Evolutionary conservation across 352 stramenopile genomes (phyloP).

Genomic region (Phytophthora rubi): DNA sequence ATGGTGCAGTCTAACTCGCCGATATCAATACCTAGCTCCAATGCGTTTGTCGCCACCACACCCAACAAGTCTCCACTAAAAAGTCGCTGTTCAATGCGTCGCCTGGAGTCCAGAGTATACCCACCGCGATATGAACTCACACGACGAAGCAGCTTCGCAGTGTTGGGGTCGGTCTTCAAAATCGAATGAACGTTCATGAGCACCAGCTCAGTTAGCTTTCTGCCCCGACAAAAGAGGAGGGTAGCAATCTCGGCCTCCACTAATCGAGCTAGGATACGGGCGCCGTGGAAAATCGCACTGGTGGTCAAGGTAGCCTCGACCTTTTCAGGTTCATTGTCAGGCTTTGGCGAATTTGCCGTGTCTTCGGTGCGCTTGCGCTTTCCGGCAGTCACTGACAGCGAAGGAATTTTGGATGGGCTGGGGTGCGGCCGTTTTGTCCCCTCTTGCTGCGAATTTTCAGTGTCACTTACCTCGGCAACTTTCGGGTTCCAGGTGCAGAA

Average conservation of each 20-base stretch:
- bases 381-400: background rate
- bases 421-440: background rate
- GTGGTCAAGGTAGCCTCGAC: slow-evolving; percentile 30
- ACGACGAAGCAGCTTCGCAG: slow-evolving; percentile 31
- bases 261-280: slow-evolving; percentile 91
- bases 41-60: slow-evolving; percentile 96
- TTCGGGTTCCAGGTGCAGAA: slow-evolving; percentile 97
- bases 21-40: slow-evolving; percentile 98
- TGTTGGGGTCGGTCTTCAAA: slow-evolving; percentile 50
- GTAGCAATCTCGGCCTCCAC: slow-evolving; percentile 91
- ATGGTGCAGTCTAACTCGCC: slow-evolving; percentile 95
- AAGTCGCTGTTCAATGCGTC: slow-evolving; percentile 94
- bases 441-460: background rate
- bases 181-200: slow-evolving; percentile 86
- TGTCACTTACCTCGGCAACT: slow-evolving; percentile 28
- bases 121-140: slow-evolving; percentile 96
- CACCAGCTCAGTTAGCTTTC: slow-evolving; percentile 94
- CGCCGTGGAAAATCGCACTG: slow-evolving; percentile 91
- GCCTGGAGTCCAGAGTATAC: slow-evolving; percentile 92
- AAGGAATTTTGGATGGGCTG: background rate
- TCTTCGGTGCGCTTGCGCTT: slow-evolving; percentile 32
- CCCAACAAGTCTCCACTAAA: slow-evolving; percentile 95
- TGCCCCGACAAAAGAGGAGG: slow-evolving; percentile 95
- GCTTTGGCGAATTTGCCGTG: background rate
- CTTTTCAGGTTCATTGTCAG: slow-evolving; percentile 7